Percentiles rank a stretch among this genome's conserved stretches.
Evolutionary conservation across 768 basidiomycete genomes (phyloP).

Genomic region (Pholiota microspora): DNA sequence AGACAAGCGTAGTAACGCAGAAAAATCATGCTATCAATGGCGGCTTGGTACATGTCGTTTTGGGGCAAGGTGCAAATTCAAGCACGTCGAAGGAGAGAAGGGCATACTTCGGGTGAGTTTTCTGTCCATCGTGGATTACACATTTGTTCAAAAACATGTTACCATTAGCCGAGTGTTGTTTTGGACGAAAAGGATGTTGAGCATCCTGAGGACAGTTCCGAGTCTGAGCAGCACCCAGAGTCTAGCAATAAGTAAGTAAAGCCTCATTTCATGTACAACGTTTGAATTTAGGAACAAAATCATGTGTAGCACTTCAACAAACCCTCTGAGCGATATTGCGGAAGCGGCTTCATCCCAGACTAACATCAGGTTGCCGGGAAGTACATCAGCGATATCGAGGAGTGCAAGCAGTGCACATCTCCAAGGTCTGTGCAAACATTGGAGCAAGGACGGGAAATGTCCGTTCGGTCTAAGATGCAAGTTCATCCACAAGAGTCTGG

Average conservation of each 20-base stretch:
- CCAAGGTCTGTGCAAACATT: slow-evolving; percentile 13
- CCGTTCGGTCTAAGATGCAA: slow-evolving; percentile 31
- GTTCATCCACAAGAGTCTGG: slow-evolving; percentile 31
- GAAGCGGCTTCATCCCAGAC: background rate
- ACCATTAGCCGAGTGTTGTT: too few relatives aligned
- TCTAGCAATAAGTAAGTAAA: too few relatives aligned
- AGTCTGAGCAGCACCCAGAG: too few relatives aligned
- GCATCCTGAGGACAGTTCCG: too few relatives aligned
- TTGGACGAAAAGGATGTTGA: too few relatives aligned
- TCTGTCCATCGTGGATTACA: background rate
- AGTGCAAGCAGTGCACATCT: too few relatives aligned
- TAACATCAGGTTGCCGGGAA: background rate
- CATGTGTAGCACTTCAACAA: background rate
- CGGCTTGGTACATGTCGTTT: background rate
- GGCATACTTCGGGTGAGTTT: background rate
- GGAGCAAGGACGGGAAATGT: slow-evolving; percentile 36
- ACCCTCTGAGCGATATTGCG: background rate
- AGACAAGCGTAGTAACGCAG: background rate
- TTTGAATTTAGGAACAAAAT: background rate
- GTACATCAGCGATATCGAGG: too few relatives aligned
- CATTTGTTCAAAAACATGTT: too few relatives aligned
- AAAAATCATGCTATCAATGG: slow-evolving; percentile 1
- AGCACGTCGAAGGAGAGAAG: background rate
- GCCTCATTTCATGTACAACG: too few relatives aligned
- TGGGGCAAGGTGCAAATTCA: background rate